phyloP scores from a whole-genome alignment of 306 rosid species.

The Parietaria judaica region DNA sequence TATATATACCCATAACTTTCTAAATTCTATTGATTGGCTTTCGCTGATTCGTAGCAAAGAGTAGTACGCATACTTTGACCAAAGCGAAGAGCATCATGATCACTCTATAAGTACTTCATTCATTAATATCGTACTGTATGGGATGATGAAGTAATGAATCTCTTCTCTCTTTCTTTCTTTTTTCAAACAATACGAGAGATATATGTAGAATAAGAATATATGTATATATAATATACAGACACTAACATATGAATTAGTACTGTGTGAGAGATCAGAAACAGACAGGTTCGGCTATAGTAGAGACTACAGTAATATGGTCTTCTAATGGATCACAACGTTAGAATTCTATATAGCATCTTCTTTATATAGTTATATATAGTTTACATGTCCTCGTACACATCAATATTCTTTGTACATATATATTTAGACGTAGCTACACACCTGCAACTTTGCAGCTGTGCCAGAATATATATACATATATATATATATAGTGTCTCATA shows the following conservation, averaged over 20 bases:
- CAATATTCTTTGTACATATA: neutral
- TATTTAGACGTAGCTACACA: neutral
- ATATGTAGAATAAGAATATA: no score
- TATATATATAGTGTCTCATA: neutral
- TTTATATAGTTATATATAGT: neutral
- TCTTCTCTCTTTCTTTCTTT: no score
- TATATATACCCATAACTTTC: neutral
- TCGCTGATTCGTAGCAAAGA: constrained; percentile 2
- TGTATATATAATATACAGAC: no score
- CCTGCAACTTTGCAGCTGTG: constrained; percentile 8
- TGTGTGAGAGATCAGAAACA: no score
- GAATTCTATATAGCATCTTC: no score
- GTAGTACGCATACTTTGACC: neutral
- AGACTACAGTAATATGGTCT: no score
- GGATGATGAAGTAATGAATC: neutral
- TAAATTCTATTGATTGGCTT: neutral
- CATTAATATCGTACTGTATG: neutral
- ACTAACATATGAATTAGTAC: no score
- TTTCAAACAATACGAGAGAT: no score
- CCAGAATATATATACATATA: neutral
- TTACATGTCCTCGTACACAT: constrained; percentile 6
- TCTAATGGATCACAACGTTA: no score
- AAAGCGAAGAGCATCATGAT: neutral
- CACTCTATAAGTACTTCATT: neutral
- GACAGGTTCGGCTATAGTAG: no score